Evolutionary conservation across 208 protist species (phyloP).

Genomic region (Leishmania tarentolae): DNA sequence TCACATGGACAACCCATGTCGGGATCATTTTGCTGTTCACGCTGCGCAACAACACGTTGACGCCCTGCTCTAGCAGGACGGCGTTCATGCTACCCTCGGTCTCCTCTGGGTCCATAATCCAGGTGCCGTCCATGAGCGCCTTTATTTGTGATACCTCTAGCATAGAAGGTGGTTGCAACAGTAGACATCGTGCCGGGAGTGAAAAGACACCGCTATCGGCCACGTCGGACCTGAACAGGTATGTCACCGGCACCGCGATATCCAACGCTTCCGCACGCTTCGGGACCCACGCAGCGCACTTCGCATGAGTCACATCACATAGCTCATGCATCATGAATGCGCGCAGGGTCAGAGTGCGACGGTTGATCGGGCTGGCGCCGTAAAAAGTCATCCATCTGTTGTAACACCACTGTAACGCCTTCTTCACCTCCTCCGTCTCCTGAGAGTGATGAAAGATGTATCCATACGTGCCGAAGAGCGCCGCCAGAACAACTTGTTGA

Average conservation of each 20-base stretch:
- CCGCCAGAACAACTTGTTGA: conserved; percentile 50
- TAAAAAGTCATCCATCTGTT: conserved; percentile 58
- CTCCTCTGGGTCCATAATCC: conserved; percentile 41
- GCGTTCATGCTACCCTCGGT: conserved; percentile 40
- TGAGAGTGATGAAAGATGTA: conserved; percentile 60
- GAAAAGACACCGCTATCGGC: conserved; percentile 18
- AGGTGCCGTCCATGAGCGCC: conserved; percentile 45
- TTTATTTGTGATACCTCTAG: conserved; percentile 55
- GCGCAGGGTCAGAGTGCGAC: conserved; percentile 48
- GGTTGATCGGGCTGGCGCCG: conserved; percentile 38
- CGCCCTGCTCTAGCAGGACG: conserved; percentile 48
- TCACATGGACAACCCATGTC: conserved; percentile 31
- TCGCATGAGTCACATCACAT: conserved; percentile 35
- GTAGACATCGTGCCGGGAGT: conserved; percentile 20
- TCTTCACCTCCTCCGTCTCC: conserved; percentile 29
- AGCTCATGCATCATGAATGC: conserved; percentile 64
- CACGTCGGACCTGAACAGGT: conserved; percentile 18
- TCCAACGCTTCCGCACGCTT: conserved; percentile 38
- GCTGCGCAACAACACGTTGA: conserved; percentile 51
- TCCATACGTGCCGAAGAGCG: conserved; percentile 50
- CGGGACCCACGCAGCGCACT: conserved; percentile 40
- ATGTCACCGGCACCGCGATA: conserved; percentile 38
- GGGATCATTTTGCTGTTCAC: conserved; percentile 38
- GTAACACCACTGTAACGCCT: conserved; percentile 58
- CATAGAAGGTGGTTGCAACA: conserved; percentile 24